phyloP scores from a whole-genome alignment of 371 early-diverging fungal genomes.

The Dichotomocladium elegans region DNA sequence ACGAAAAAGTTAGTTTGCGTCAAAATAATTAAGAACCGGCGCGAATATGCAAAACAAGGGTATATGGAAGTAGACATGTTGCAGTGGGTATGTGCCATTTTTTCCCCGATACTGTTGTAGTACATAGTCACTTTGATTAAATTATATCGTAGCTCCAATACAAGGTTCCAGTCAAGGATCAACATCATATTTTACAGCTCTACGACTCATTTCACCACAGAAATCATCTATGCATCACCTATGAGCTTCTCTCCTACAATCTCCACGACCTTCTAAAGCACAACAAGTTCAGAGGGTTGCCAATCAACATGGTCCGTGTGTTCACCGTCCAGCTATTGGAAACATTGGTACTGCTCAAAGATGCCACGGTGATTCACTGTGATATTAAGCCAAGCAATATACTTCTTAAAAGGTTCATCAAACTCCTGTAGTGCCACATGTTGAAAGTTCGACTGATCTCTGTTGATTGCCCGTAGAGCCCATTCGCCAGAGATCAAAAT shows the following conservation, averaged over 20 bases:
- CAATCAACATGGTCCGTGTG: conserved; percentile 77
- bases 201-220: conserved; percentile 85
- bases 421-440: no score
- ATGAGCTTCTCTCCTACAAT: conserved; percentile 92
- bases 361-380: conserved; percentile 91
- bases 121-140: not conserved
- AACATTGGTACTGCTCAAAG: conserved; percentile 74
- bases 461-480: conserved; percentile 30
- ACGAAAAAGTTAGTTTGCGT: conserved; percentile 89
- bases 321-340: conserved; percentile 88
- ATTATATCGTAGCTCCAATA: conserved; percentile 66
- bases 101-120: not conserved
- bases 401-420: conserved; percentile 83
- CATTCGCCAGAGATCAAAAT: conserved; percentile 88
- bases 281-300: conserved; percentile 85
- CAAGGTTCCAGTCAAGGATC: conserved; percentile 67
- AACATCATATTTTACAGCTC: conserved; percentile 77
- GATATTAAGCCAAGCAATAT: conserved; percentile 99
- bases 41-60: conserved; percentile 89
- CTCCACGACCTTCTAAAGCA: conserved; percentile 92
- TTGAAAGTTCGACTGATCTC: no score
- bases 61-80: conserved; percentile 91
- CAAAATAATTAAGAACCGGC: conserved; percentile 95
- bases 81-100: conserved; percentile 50
- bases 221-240: conserved; percentile 91